Evolutionary conservation across 2,329 filamentous ascomycete species (phyloP).

Genomic region (Trichoderma atroviride): DNA sequence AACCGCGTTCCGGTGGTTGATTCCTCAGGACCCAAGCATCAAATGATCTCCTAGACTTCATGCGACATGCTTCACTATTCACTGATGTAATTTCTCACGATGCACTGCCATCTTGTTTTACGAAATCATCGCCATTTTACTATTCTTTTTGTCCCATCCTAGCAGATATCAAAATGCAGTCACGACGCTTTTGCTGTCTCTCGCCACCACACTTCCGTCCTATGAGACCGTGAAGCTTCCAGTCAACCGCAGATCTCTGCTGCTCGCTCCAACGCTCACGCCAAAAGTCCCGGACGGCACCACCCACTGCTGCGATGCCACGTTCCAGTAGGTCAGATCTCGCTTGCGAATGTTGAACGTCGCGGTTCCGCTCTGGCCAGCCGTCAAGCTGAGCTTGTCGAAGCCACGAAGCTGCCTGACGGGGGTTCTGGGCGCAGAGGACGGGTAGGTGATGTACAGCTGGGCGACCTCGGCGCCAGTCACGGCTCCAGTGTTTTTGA

Average conservation of each 20-base stretch:
- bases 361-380: constrained; percentile 57
- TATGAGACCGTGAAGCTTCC: constrained; percentile 29
- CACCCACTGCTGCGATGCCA: constrained; percentile 62
- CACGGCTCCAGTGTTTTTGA: constrained; percentile 64
- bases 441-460: constrained; percentile 56
- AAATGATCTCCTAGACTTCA: background rate
- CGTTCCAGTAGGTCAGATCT: constrained; percentile 67
- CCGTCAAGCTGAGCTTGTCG: constrained; percentile 59
- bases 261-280: constrained; percentile 50
- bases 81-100: background rate
- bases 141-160: background rate
- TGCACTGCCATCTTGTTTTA: background rate
- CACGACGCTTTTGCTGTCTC: background rate
- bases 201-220: background rate
- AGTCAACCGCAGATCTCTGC: constrained; percentile 48
- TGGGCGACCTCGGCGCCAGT: constrained; percentile 57
- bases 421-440: constrained; percentile 41
- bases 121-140: background rate
- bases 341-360: constrained; percentile 60
- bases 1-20: background rate
- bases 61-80: too few species aligned
- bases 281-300: constrained; percentile 47
- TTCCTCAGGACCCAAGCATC: background rate
- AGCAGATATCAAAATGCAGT: background rate
- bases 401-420: constrained; percentile 64